Conservation (phyloP, 345 rosid genomes). For the Dipteronia dyeriana region DNA sequence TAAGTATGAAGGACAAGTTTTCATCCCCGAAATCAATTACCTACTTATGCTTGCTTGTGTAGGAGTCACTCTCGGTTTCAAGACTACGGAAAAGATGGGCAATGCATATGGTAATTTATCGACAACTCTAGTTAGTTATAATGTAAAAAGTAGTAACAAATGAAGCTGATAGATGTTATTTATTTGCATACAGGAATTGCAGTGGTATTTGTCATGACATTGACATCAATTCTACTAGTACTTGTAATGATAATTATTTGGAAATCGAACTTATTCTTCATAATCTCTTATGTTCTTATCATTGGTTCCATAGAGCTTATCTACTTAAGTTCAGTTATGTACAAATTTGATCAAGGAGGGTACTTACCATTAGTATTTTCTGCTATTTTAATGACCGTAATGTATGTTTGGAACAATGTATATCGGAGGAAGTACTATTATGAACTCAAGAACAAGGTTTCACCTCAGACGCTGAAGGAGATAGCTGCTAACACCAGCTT, state of each 20-base stretch:
- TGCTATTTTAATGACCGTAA: conserved; percentile 26
- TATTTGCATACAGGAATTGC: conserved; percentile 30
- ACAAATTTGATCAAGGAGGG: conserved; percentile 51
- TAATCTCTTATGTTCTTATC: conserved; percentile 25
- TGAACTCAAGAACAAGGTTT: conserved; percentile 48
- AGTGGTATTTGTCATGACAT: conserved; percentile 33
- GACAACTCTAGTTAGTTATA: background rate
- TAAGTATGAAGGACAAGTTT: conserved; percentile 43
- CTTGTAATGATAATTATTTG: conserved; percentile 35
- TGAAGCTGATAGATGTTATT: background rate
- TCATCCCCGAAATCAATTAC: conserved; percentile 44
- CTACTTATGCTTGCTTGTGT: conserved; percentile 46
- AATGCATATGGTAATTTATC: conserved; percentile 46
- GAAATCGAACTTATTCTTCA: conserved; percentile 31
- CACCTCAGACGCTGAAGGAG: conserved; percentile 17
- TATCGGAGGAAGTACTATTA: conserved; percentile 38
- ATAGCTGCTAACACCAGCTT: conserved; percentile 6
- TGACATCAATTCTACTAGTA: conserved; percentile 33
- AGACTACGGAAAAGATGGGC: conserved; percentile 33
- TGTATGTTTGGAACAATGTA: conserved; percentile 50
- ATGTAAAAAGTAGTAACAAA: background rate
- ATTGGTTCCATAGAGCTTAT: conserved; percentile 27
- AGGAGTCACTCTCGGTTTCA: conserved; percentile 42
- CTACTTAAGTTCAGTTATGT: conserved; percentile 31
- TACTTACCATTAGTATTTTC: conserved; percentile 49